A percentile compares a stretch with the other conserved stretches of the same genome.
These are phyloP conservation scores for Mrakia gelida DNA, from an alignment of 768 basidiomycete genomes.

Conservation along the genomic window DNA sequence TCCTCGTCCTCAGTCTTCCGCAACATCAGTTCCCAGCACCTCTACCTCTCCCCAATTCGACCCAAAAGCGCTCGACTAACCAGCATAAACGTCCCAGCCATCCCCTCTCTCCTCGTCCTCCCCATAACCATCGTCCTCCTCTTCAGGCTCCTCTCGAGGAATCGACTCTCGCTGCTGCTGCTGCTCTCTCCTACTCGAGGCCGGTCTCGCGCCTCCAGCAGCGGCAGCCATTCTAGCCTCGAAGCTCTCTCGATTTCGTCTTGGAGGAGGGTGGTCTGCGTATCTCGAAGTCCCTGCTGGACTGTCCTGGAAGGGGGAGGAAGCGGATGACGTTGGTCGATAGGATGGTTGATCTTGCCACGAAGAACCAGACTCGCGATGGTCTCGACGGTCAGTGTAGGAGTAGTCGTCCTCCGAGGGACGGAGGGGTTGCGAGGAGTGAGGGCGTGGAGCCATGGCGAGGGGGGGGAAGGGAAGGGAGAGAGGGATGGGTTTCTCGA, in stretches of 20 bases:
- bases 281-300: neutral
- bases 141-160: neutral
- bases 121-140: neutral
- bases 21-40: neutral
- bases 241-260: neutral
- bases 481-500: neutral
- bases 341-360: neutral
- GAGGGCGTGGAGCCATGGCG: slow-evolving; percentile 2
- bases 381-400: neutral
- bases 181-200: neutral
- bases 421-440: slow-evolving; percentile 7
- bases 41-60: neutral
- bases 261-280: neutral
- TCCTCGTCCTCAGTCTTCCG: neutral
- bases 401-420: neutral
- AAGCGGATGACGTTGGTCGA: neutral
- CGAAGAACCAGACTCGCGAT: neutral
- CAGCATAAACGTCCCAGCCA: slow-evolving; percentile 27
- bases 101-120: slow-evolving; percentile 6
- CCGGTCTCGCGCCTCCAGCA: neutral
- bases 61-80: neutral
- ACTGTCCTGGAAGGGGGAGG: neutral
- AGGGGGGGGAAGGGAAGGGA: neutral
- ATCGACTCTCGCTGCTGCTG: neutral
- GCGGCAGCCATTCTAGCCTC: neutral